Base-by-base conservation (phyloP, 768 basidiomycete genomes). In the Chalciporus chontae region DNA sequence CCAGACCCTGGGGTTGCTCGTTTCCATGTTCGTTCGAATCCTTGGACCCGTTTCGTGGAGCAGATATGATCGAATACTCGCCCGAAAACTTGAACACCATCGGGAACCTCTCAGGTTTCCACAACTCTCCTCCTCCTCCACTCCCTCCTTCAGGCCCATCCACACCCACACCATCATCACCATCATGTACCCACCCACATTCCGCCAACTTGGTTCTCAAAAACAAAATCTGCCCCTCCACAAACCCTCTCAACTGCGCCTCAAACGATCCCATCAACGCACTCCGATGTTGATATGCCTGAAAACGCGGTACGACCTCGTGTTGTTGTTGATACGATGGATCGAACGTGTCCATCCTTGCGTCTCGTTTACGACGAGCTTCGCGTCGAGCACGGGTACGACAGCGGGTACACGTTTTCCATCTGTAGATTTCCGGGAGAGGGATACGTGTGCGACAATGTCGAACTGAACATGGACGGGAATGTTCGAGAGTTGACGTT, bases 371-470 rank as follows among this genome's bases (percentile, higher is more conserved):
- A 21, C 34, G 18, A 19, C 39, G 43, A 0, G 54, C 47, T 1
- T 45, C 27, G 2, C 38, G 51, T 31, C 63, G 60, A 5, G 62
- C 50, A 13, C 21, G 45, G n/a, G 51, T 45, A n/a, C 70, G 69
- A 53, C 76, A 77, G 1, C 55, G 38, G n/a, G 54, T 46, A 38
- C 78, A 80, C 44, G 65, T 64, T 47, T 72, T 71, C 67, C 67
- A 73, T 3, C 40, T 60, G 55, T 78, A 77, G 49, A 75, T 70
- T 14, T 56, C 56, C 1, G 44, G 43, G 3, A 68, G 60, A 0
- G 76, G 74, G 0, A 78, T 60, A 8, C 72, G 64, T 29, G 57
- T 64, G 1, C 57, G 60, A 46, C 78, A 79, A 21, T 53, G 46
- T 32, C 44, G 58, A 5, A 63, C 58, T 0, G 59, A 53, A 48